phyloP scores from a whole-genome alignment of 2,329 filamentous ascomycete species.

The Hymenotorrendiella dingleyae region DNA sequence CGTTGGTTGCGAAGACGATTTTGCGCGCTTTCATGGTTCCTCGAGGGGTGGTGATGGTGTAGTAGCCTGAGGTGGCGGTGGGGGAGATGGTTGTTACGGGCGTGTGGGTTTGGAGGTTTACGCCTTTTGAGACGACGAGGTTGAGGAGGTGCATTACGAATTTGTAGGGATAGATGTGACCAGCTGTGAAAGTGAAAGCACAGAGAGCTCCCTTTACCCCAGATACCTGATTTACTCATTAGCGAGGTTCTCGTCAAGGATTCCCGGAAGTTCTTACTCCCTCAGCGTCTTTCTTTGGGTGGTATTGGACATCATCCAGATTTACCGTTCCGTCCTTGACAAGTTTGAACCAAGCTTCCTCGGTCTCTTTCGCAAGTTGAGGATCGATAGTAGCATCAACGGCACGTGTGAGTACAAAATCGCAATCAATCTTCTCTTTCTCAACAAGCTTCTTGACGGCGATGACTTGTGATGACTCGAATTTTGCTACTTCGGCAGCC shows the following conservation, averaged over 20 bases:
- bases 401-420: constrained; percentile 34
- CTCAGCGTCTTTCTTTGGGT: constrained; percentile 8
- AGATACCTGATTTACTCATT: constrained; percentile 13
- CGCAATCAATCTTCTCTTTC: constrained; percentile 37
- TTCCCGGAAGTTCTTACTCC: constrained; percentile 15
- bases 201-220: constrained; percentile 15
- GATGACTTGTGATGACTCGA: constrained; percentile 36
- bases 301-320: constrained; percentile 13
- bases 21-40: constrained; percentile 47
- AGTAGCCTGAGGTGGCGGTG: constrained; percentile 16
- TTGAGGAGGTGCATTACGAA: constrained; percentile 48
- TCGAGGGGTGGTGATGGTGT: constrained; percentile 48
- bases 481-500: constrained; percentile 34
- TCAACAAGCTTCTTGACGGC: constrained; percentile 35
- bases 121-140: constrained; percentile 33
- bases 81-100: constrained; percentile 34
- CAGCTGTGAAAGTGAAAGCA: constrained; percentile 10
- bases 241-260: constrained; percentile 5
- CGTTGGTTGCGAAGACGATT: constrained; percentile 62
- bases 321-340: constrained; percentile 5
- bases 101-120: constrained; percentile 49
- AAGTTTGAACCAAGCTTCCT: constrained; percentile 11
- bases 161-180: constrained; percentile 51
- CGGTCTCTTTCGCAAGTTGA: constrained; percentile 20
- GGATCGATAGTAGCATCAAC: constrained; percentile 33